Evolutionary conservation across 2,329 filamentous ascomycete species (phyloP).

Genomic region (Phaeoacremonium minimum): DNA sequence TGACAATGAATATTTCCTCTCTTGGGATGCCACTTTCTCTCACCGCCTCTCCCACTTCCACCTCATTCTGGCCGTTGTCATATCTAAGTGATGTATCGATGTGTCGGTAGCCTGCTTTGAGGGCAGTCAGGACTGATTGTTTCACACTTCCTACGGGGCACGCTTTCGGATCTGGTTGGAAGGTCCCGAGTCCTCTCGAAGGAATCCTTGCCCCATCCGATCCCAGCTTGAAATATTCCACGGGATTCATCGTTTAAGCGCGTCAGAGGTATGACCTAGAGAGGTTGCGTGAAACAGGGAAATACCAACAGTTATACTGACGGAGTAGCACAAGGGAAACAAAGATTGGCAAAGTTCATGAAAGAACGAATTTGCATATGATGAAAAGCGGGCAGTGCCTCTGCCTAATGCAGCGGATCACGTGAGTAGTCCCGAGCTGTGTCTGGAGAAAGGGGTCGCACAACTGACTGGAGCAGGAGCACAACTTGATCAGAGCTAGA

Average conservation of each 20-base stretch:
- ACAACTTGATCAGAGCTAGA: too few relatives aligned
- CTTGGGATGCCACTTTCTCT: background rate
- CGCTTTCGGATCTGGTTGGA: background rate
- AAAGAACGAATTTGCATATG: too few relatives aligned
- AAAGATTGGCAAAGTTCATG: too few relatives aligned
- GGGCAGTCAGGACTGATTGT: background rate
- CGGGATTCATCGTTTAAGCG: background rate
- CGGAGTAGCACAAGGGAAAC: too few relatives aligned
- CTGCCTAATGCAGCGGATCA: too few relatives aligned
- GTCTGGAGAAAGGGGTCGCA: too few relatives aligned
- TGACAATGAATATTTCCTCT: background rate
- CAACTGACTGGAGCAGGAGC: too few relatives aligned
- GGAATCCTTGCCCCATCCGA: background rate
- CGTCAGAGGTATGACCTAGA: too few relatives aligned
- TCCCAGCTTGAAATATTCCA: background rate
- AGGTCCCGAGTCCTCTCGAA: background rate
- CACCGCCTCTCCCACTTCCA: background rate
- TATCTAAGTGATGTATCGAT: background rate
- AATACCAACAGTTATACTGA: too few relatives aligned
- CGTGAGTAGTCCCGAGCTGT: too few relatives aligned
- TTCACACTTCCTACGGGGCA: background rate
- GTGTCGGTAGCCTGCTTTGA: background rate
- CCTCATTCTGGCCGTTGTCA: background rate
- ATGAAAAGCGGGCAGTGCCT: too few relatives aligned
- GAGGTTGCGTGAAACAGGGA: too few relatives aligned